A percentile compares a stretch with the other conserved stretches of the same genome.
These are phyloP conservation scores for Tulasnella sp. DNA, from an alignment of 768 basidiomycete species.

Conservation along the genomic window DNA sequence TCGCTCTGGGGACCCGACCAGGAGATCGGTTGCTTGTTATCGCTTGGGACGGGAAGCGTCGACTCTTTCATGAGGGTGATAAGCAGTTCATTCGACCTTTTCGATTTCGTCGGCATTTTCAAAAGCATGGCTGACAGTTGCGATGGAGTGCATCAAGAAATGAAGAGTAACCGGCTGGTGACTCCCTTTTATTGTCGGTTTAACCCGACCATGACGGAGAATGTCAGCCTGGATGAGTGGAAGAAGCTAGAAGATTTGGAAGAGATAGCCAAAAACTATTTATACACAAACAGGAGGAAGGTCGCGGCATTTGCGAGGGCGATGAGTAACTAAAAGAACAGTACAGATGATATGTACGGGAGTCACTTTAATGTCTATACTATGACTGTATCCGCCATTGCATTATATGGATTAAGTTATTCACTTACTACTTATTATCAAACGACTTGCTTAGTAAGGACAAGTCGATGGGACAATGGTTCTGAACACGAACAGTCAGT, in stretches of 20 bases:
- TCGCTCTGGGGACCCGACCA: slow-evolving; percentile 8
- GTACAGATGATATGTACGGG: too few relatives aligned
- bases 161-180: not conserved
- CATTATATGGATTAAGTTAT: too few relatives aligned
- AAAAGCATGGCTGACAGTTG: not conserved
- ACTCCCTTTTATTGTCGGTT: not conserved
- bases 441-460: not conserved
- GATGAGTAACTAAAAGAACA: not conserved
- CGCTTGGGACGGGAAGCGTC: slow-evolving; percentile 5
- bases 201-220: slow-evolving; percentile 8
- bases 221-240: slow-evolving; percentile 3
- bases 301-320: not conserved
- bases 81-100: not conserved
- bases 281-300: not conserved
- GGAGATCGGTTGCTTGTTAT: slow-evolving; percentile 5
- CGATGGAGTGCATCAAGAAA: not conserved
- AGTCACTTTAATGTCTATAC: too few relatives aligned
- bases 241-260: not conserved
- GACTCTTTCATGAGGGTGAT: not conserved
- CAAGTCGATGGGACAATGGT: not conserved
- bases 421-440: too few relatives aligned
- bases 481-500: not conserved
- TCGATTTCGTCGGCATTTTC: not conserved
- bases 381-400: too few relatives aligned
- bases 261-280: not conserved